These are phyloP conservation scores for Cicer chorassanicum DNA, from an alignment of 306 rosid genomes.

Conservation along the genomic window DNA sequence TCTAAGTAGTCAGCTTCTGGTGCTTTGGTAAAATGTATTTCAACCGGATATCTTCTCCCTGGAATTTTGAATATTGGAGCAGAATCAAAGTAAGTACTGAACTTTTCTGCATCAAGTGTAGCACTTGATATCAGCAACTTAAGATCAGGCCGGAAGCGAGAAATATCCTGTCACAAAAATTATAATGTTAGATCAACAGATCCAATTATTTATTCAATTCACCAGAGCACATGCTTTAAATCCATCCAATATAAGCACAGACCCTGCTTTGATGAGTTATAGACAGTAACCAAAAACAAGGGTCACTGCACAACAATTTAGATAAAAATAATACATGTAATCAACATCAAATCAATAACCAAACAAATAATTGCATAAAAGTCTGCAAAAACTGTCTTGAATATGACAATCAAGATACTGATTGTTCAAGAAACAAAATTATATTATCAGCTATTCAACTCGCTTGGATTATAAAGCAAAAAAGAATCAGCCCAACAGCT, in stretches of 20 bases:
- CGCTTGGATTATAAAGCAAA: constrained; percentile 12
- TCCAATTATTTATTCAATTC: constrained; percentile 30
- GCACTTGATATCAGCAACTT: constrained; percentile 96
- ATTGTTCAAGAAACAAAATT: constrained; percentile 32
- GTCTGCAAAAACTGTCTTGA: constrained; percentile 8
- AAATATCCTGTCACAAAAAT: constrained; percentile 68
- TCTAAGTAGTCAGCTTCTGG: constrained; percentile 98
- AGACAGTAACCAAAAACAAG: constrained; percentile 39
- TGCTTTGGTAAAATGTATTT: constrained; percentile 85
- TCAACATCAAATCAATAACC: constrained; percentile 28
- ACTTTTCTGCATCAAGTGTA: constrained; percentile 94
- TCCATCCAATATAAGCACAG: constrained; percentile 16
- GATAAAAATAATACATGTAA: constrained; percentile 27
- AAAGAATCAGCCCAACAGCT: constrained; percentile 32
- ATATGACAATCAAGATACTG: constrained; percentile 35
- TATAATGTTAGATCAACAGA: constrained; percentile 17
- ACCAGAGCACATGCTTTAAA: background rate
- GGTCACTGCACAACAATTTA: constrained; percentile 3
- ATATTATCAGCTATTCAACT: constrained; percentile 29
- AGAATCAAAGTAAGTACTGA: constrained; percentile 88
- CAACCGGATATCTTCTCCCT: constrained; percentile 92
- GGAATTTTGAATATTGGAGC: constrained; percentile 97
- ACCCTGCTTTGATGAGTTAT: constrained; percentile 25
- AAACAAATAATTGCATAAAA: constrained; percentile 19
- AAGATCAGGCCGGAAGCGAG: constrained; percentile 92